A percentile compares a stretch with the other conserved stretches of the same genome.
Evolutionary conservation across 345 rosid species (phyloP).

Genomic region (Rhodomyrtus tomentosa): DNA sequence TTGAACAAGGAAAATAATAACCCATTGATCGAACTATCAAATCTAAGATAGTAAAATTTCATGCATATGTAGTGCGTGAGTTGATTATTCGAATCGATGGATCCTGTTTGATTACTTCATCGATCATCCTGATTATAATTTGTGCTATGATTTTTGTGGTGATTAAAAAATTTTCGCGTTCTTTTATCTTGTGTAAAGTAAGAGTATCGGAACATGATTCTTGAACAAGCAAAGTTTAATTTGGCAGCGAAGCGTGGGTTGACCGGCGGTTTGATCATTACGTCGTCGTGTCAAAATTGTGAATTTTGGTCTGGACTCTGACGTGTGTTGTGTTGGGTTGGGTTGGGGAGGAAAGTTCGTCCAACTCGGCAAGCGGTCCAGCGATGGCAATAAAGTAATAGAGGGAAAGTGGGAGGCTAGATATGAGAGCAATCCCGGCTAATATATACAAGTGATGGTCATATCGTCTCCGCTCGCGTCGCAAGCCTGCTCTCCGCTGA

Average conservation of each 20-base stretch:
- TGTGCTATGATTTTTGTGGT: background rate
- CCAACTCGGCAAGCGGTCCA: background rate
- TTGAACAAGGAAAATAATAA: background rate
- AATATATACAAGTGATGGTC: background rate
- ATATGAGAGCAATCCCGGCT: background rate
- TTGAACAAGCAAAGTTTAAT: background rate
- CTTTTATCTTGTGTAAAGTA: too few relatives aligned
- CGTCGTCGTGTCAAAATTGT: background rate
- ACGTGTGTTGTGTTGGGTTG: too few relatives aligned
- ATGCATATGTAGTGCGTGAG: accelerated
- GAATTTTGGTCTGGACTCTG: background rate
- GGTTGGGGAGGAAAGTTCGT: background rate
- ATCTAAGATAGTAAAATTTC: background rate
- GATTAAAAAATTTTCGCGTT: background rate
- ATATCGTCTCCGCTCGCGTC: background rate
- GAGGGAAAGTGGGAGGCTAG: background rate
- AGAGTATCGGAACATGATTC: background rate
- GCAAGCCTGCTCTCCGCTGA: background rate
- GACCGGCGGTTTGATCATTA: background rate
- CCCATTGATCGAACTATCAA: background rate
- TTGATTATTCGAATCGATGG: background rate
- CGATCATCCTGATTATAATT: too few relatives aligned
- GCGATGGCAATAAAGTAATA: background rate
- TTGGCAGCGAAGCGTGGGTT: background rate
- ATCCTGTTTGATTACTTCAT: background rate